Percentiles rank a stretch among this genome's conserved stretches.
Conservation (phyloP, 2,329 filamentous ascomycete species). For the Clonostachys chloroleuca region DNA sequence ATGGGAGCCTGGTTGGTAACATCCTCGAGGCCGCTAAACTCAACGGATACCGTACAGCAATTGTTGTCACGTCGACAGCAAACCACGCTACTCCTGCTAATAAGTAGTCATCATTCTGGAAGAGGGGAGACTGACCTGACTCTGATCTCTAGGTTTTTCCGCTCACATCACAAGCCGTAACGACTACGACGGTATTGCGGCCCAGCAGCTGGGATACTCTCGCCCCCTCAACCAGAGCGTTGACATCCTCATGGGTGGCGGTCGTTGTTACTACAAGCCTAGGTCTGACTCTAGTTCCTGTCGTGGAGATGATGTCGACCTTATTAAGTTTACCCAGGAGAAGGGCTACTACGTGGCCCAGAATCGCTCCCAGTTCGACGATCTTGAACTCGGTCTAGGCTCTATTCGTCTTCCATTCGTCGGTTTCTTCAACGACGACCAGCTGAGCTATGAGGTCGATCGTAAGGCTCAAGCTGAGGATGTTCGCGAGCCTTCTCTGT, state of each 20-base stretch:
- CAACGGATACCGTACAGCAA: constrained; percentile 25
- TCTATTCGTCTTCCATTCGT: constrained; percentile 23
- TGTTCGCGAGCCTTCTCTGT: constrained; percentile 9
- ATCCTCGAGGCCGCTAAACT: constrained; percentile 29
- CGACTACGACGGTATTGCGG: constrained; percentile 22
- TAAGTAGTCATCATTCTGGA: not conserved
- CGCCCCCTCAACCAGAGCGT: constrained; percentile 25
- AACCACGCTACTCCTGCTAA: constrained; percentile 3
- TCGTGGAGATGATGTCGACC: constrained; percentile 25
- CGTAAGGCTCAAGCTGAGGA: constrained; percentile 12
- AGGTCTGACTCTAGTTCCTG: constrained; percentile 22
- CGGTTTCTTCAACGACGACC: constrained; percentile 26
- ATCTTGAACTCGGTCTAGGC: constrained; percentile 11
- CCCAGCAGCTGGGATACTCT: constrained; percentile 23
- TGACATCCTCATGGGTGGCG: constrained; percentile 28
- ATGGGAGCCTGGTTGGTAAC: constrained; percentile 22
- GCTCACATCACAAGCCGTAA: constrained; percentile 22
- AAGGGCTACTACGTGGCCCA: constrained; percentile 25
- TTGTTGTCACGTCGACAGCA: constrained; percentile 23
- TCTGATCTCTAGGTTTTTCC: constrained; percentile 11
- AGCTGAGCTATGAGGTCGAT: constrained; percentile 24
- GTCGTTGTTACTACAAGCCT: constrained; percentile 30
- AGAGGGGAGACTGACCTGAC: not conserved
- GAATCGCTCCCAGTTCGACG: constrained; percentile 23
- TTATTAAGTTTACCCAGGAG: constrained; percentile 18